Conservation (phyloP, 2,329 filamentous ascomycete genomes). For the Hortaea sp. region DNA sequence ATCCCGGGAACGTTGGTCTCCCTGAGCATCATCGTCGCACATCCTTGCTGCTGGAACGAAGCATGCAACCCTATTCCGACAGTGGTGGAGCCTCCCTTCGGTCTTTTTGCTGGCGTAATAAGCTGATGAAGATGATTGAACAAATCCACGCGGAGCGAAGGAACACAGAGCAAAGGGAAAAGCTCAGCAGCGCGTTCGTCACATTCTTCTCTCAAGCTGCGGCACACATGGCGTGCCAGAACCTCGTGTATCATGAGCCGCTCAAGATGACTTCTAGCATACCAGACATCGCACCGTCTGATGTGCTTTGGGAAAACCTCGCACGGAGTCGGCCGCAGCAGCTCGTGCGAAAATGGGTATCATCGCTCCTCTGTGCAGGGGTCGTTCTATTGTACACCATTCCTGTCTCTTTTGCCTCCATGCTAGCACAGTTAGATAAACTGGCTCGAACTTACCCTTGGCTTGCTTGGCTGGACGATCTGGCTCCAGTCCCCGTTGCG, state of each 20-base stretch:
- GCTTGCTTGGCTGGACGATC: conserved; percentile 58
- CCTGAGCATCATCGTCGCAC: too few species aligned
- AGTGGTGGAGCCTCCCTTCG: conserved; percentile 59
- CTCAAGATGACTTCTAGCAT: conserved; percentile 86
- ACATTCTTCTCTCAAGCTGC: conserved; percentile 98
- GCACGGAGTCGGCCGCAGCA: conserved; percentile 89
- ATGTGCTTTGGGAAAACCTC: conserved; percentile 97
- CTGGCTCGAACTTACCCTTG: conserved; percentile 57
- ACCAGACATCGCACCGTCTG: conserved; percentile 86
- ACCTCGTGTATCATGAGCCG: conserved; percentile 79
- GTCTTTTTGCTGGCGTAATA: conserved; percentile 73
- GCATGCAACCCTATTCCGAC: conserved; percentile 41
- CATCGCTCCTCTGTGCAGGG: conserved; percentile 54
- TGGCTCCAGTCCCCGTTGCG: conserved; percentile 52
- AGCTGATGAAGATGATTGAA: conserved; percentile 76
- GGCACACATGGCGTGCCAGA: conserved; percentile 95
- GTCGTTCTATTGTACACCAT: conserved; percentile 87
- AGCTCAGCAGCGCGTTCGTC: conserved; percentile 95
- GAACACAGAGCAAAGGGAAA: conserved; percentile 71
- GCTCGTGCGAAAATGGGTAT: conserved; percentile 60
- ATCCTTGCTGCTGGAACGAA: conserved; percentile 1
- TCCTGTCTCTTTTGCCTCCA: conserved; percentile 78
- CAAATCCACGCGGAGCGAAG: conserved; percentile 89
- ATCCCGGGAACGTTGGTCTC: too few species aligned
- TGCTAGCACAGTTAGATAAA: conserved; percentile 65